Conservation (phyloP, 495 filamentous ascomycete genomes). For the Corynascus novoguineensis region DNA sequence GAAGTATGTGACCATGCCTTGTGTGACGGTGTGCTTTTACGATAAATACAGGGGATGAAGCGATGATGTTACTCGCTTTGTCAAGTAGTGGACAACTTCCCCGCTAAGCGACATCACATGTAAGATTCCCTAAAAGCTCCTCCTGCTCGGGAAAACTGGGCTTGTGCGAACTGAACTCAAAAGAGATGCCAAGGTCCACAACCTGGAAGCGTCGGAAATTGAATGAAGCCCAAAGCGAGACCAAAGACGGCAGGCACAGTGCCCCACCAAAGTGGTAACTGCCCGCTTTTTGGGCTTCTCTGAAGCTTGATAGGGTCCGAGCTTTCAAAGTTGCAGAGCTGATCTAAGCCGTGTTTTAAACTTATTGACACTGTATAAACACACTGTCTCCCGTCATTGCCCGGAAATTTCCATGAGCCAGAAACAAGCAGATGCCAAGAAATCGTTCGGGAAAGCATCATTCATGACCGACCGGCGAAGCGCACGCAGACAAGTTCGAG, state of each 20-base stretch:
- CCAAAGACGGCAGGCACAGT: not conserved
- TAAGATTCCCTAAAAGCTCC: no score
- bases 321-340: not conserved
- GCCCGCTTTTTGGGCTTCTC: not conserved
- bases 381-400: constrained; percentile 17
- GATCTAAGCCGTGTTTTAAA: not conserved
- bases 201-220: no score
- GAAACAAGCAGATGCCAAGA: constrained; percentile 20
- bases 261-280: not conserved
- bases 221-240: not conserved
- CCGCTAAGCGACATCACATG: no score
- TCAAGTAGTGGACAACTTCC: no score
- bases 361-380: constrained; percentile 1
- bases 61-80: no score
- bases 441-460: constrained; percentile 19
- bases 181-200: no score
- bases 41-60: no score
- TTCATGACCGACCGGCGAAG: not conserved
- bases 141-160: no score
- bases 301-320: constrained; percentile 9
- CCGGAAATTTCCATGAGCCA: constrained; percentile 24
- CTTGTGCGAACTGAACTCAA: no score
- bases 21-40: no score
- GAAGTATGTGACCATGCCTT: no score
- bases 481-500: constrained; percentile 7